These are phyloP conservation scores for Neocucurbitaria cava DNA, from an alignment of 2,329 filamentous ascomycete genomes.

Conservation along the genomic window DNA sequence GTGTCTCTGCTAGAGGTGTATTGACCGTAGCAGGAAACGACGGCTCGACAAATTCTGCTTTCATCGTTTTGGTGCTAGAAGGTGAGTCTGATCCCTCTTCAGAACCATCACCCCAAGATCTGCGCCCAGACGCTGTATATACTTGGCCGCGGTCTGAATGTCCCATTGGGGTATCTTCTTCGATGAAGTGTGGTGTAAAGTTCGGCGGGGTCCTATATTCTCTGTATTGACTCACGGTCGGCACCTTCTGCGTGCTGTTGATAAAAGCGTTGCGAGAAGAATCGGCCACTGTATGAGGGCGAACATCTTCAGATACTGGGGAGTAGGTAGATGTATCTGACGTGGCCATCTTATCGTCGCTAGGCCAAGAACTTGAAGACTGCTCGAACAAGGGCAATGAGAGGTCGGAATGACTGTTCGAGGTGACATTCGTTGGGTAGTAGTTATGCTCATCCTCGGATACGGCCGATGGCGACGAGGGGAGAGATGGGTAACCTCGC, in stretches of 20 bases:
- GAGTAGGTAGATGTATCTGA: conserved; percentile 23
- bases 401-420: conserved; percentile 20
- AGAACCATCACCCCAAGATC: conserved; percentile 50
- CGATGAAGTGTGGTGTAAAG: conserved; percentile 9
- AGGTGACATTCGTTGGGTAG: conserved; percentile 16
- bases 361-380: conserved; percentile 25
- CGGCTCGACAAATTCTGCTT: conserved; percentile 23
- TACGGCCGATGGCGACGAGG: conserved; percentile 29
- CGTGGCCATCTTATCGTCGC: conserved; percentile 21
- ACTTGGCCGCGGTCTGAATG: conserved; percentile 22
- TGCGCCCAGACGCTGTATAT: conserved; percentile 11
- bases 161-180: conserved; percentile 33
- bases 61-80: conserved; percentile 31
- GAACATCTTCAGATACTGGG: conserved; percentile 4
- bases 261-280: conserved; percentile 50
- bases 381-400: conserved; percentile 24
- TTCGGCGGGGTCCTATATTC: conserved; percentile 9
- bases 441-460: conserved; percentile 27
- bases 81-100: conserved; percentile 40
- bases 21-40: conserved; percentile 9
- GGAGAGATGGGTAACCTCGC: conserved; percentile 12
- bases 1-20: conserved; percentile 11
- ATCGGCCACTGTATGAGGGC: conserved; percentile 32
- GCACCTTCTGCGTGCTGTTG: conserved; percentile 53
- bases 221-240: conserved; percentile 36